Conservation (phyloP, 2,329 filamentous ascomycete species). For the Fonsecaea nubica region DNA sequence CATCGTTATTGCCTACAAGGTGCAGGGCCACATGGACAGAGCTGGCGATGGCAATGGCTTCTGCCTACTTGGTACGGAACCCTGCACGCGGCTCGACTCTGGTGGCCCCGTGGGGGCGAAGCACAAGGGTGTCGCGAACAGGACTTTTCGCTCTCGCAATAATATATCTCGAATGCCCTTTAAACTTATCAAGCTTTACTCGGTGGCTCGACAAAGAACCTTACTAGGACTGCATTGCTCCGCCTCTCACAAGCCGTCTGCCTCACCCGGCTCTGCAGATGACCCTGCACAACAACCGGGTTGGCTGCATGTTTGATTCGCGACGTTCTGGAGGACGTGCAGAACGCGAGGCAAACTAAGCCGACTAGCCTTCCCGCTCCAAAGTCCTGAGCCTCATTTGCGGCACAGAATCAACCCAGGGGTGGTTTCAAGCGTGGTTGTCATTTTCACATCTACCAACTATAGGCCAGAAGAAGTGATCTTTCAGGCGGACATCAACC, state of each 20-base stretch:
- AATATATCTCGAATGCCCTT: not conserved
- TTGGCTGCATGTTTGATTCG: not conserved
- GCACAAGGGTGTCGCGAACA: not conserved
- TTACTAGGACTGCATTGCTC: not conserved
- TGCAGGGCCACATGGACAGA: no score
- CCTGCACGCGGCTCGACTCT: not conserved
- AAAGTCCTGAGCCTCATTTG: slow-evolving; percentile 5
- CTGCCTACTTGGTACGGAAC: not conserved
- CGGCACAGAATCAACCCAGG: not conserved
- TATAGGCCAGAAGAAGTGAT: not conserved
- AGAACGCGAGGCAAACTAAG: not conserved
- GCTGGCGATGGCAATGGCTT: not conserved
- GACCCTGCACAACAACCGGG: not conserved
- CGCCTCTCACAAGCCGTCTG: not conserved
- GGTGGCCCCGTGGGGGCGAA: not conserved
- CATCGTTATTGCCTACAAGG: no score
- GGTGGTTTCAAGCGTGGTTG: not conserved
- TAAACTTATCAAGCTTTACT: not conserved
- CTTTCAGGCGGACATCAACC: not conserved
- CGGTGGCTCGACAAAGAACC: not conserved
- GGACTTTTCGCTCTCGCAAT: not conserved
- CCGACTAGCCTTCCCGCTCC: not conserved
- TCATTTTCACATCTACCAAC: not conserved
- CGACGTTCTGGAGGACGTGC: not conserved
- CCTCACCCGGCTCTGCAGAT: not conserved